A percentile compares a stretch with the other conserved stretches of the same genome.
Evolutionary conservation across 805 yeast genomes (phyloP).

Genomic region (Pichia eremophila): DNA sequence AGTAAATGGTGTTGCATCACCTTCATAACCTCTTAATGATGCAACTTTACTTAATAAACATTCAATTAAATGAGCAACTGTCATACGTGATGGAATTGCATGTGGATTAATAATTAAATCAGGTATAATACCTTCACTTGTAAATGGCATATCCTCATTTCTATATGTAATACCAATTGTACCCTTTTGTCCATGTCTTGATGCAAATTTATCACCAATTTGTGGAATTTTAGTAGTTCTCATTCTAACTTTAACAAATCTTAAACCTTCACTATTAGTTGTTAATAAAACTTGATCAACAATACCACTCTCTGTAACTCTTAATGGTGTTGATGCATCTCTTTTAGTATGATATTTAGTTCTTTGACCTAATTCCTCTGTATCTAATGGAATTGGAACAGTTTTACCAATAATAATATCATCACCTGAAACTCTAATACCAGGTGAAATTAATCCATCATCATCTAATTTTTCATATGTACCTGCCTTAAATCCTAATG

Average conservation of each 20-base stretch:
- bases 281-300: slow-evolving; percentile 96
- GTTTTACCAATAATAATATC: slow-evolving; percentile 98
- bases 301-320: slow-evolving; percentile 96
- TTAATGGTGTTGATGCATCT: slow-evolving; percentile 95
- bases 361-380: slow-evolving; percentile 97
- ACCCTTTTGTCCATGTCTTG: slow-evolving; percentile 99
- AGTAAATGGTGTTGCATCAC: slow-evolving; percentile 98
- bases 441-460: slow-evolving; percentile 96
- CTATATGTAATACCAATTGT: slow-evolving; percentile 98
- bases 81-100: slow-evolving; percentile 99
- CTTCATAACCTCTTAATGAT: slow-evolving; percentile 89
- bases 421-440: slow-evolving; percentile 97
- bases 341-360: slow-evolving; percentile 97
- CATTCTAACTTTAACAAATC: slow-evolving; percentile 96
- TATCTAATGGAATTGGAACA: slow-evolving; percentile 98
- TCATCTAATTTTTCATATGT: slow-evolving; percentile 97
- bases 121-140: slow-evolving; percentile 92
- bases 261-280: slow-evolving; percentile 96
- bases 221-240: slow-evolving; percentile 98
- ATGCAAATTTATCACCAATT: slow-evolving; percentile 98
- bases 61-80: slow-evolving; percentile 98
- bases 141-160: slow-evolving; percentile 98
- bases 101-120: slow-evolving; percentile 97
- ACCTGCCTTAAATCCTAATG: slow-evolving; percentile 93
- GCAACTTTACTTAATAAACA: slow-evolving; percentile 94